Conservation (phyloP, 2,329 filamentous ascomycete species). For the Diaporthe sp. region DNA sequence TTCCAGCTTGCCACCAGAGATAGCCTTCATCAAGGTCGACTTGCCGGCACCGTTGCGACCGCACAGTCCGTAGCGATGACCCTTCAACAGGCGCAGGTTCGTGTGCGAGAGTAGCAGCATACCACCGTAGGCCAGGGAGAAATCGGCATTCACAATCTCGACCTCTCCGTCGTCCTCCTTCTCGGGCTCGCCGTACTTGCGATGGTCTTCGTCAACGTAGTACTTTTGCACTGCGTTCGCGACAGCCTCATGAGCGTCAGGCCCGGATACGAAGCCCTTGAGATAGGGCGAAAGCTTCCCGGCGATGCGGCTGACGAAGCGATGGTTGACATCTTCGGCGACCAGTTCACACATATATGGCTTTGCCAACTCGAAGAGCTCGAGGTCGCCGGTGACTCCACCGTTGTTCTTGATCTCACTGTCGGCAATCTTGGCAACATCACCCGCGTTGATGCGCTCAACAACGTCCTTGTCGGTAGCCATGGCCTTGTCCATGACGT, state of each 20-base stretch:
- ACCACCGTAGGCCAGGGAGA: conserved; percentile 96
- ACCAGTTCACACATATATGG: conserved; percentile 86
- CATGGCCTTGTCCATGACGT: conserved; percentile 96
- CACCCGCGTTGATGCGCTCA: conserved; percentile 75
- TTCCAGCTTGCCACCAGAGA: conserved; percentile 94
- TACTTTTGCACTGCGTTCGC: conserved; percentile 79
- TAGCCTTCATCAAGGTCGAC: conserved; percentile 98
- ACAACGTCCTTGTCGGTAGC: conserved; percentile 73
- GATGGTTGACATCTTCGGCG: conserved; percentile 86
- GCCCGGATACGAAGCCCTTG: conserved; percentile 71
- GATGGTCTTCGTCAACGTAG: conserved; percentile 86
- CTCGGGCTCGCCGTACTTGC: conserved; percentile 85
- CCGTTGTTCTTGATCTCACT: conserved; percentile 78
- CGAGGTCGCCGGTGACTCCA: conserved; percentile 69
- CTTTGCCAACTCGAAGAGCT: conserved; percentile 75
- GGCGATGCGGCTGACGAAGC: conserved; percentile 79
- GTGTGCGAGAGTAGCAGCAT: conserved; percentile 98
- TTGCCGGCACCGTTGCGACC: conserved; percentile 98
- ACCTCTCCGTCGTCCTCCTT: conserved; percentile 92
- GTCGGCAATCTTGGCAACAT: conserved; percentile 80
- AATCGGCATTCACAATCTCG: conserved; percentile 97
- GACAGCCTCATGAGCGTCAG: conserved; percentile 70
- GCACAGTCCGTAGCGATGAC: conserved; percentile 96
- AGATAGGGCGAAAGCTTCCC: conserved; percentile 80
- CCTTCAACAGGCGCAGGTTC: conserved; percentile 92